These are phyloP conservation scores for Colletotrichum caudatum DNA, from an alignment of 2,329 filamentous ascomycete genomes.

Conservation along the genomic window DNA sequence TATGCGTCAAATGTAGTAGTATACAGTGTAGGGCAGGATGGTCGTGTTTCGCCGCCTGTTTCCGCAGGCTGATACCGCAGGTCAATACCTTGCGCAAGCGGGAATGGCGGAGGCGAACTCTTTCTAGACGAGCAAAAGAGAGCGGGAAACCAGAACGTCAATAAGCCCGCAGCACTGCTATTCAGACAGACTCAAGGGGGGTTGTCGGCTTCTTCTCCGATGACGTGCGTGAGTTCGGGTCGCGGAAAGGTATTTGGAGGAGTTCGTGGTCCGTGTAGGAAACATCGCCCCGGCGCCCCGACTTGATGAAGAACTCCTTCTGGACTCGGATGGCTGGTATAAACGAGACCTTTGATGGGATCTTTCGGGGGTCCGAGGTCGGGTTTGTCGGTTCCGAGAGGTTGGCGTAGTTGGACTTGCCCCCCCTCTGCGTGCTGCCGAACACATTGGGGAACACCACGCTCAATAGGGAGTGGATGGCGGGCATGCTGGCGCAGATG, in stretches of 20 bases:
- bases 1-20: background rate
- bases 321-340: slow-evolving; percentile 20
- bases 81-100: no score
- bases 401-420: slow-evolving; percentile 34
- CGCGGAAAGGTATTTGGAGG: background rate
- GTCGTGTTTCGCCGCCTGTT: background rate
- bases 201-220: slow-evolving; percentile 10
- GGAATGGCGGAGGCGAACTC: background rate
- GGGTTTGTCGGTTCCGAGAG: slow-evolving; percentile 16
- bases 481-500: slow-evolving; percentile 42
- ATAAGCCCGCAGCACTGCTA: background rate
- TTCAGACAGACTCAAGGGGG: slow-evolving; percentile 27
- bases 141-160: background rate
- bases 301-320: slow-evolving; percentile 33
- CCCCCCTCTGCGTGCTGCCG: slow-evolving; percentile 44
- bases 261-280: slow-evolving; percentile 26
- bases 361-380: slow-evolving; percentile 7
- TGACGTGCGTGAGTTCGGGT: slow-evolving; percentile 14
- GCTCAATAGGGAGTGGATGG: slow-evolving; percentile 51
- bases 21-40: background rate
- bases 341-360: slow-evolving; percentile 12
- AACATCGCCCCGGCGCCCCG: slow-evolving; percentile 27
- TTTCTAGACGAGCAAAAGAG: background rate
- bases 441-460: slow-evolving; percentile 52
- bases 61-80: background rate